A percentile compares a stretch with the other conserved stretches of the same genome.
Conservation (phyloP, 2,329 filamentous ascomycete species). For the Pestalotiopsis fici region DNA sequence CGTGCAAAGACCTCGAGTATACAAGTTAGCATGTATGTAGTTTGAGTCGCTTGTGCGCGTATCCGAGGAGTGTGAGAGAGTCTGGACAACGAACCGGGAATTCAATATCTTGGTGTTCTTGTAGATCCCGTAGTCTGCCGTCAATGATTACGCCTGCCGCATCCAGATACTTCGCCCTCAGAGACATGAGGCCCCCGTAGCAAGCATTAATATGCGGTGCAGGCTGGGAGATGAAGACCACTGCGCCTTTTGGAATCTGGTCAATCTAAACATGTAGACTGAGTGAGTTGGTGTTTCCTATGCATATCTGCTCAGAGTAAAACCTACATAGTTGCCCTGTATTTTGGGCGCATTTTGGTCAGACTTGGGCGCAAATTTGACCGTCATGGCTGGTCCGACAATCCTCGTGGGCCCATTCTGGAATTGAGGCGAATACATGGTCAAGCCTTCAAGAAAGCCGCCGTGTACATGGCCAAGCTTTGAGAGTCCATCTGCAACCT, state of each 20-base stretch:
- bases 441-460: slow-evolving; percentile 12
- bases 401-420: slow-evolving; percentile 10
- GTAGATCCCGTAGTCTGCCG: not conserved
- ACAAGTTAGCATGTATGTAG: not conserved
- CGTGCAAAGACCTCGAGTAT: not conserved
- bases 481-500: not conserved
- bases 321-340: not conserved
- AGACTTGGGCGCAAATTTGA: not conserved
- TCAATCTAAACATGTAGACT: not conserved
- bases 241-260: not conserved
- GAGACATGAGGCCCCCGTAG: not conserved
- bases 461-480: not conserved
- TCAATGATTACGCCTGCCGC: not conserved
- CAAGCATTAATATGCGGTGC: not conserved
- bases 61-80: not conserved
- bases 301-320: not conserved
- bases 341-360: not conserved
- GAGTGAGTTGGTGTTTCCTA: too few species aligned
- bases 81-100: not conserved
- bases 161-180: not conserved
- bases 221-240: not conserved
- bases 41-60: too few species aligned
- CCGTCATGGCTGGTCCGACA: not conserved
- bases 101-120: not conserved
- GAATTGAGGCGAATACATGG: slow-evolving; percentile 11